Evolutionary conservation across 2,329 filamentous ascomycete genomes (phyloP), one percentile per base, ranked within the genome.

Genomic region (Trichocomaceae sp.): DNA sequence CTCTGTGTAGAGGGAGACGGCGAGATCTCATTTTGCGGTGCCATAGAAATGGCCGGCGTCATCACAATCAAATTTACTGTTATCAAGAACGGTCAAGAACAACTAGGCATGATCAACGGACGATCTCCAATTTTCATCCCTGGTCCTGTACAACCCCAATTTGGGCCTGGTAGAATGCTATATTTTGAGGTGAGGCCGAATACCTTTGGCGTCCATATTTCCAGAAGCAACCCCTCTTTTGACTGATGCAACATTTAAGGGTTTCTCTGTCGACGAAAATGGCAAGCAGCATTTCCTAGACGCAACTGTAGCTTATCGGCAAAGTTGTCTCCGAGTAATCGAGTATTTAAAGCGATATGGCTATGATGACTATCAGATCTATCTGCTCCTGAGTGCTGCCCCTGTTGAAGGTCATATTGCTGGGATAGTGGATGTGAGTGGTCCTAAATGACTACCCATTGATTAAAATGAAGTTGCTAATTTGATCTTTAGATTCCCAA

Each of bases 221-320:
- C 15, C 19, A 19, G 9, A 41, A 19, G 3, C 39, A 42, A 42
- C 9, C 3, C 19, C 9, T 12, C 12, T 22, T 42, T 22, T 42
- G 13, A 42, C 17, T 2, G 6, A 22, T 12, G 17, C 7, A 17
- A 17, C 19, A 42, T 42, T 19, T 4, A n/a, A 52, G 67, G 91
- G 91, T 0, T 96, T 96, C 73, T 88, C 83, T 1, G 91, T 96
- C 19, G 91, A 96, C 63, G 83, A 95, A 72, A 73, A 88, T 26
- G 91, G 91, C 8, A 93, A 90, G 72, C 91, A 96, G 73, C 87
- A 95, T 67, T 95, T 88, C 67, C 78, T 95, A 70, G 90, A 96
- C 69, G 84, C 90, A 2, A 90, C 88, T 0, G 83, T 95, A 4
- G 90, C 90, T 5, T 95, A 96, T 66, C 80, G 90, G 10, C 88